Evolutionary conservation across 2,329 filamentous ascomycete species (phyloP).

Genomic region (Sporothrix phasma): DNA sequence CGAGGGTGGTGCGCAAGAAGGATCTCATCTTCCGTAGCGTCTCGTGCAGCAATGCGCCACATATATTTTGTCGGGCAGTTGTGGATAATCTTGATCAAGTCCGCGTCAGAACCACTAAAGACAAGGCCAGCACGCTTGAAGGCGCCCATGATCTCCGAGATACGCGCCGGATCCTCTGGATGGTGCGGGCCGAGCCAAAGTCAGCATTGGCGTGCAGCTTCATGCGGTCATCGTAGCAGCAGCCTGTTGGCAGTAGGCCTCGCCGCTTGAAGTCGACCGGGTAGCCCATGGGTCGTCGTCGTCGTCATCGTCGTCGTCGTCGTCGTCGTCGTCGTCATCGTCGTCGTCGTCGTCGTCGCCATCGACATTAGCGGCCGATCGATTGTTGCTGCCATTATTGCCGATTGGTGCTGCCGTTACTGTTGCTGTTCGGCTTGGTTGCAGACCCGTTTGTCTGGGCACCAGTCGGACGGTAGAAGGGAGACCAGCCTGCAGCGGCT

Average conservation of each 20-base stretch:
- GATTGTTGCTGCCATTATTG: background rate
- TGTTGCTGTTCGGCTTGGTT: background rate
- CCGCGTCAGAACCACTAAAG: conserved; percentile 47
- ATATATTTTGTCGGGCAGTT: conserved; percentile 51
- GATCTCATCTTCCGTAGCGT: conserved; percentile 72
- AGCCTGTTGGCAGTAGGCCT: conserved; percentile 57
- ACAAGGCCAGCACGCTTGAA: conserved; percentile 75
- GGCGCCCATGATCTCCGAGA: conserved; percentile 85
- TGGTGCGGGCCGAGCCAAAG: conserved; percentile 68
- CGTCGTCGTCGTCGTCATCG: background rate
- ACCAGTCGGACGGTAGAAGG: background rate
- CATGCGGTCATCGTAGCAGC: conserved; percentile 92
- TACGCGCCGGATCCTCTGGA: conserved; percentile 86
- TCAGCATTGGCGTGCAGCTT: conserved; percentile 85
- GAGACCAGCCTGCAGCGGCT: background rate
- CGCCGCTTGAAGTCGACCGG: conserved; percentile 30
- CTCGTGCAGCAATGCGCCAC: conserved; percentile 68
- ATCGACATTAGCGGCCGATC: too few species aligned
- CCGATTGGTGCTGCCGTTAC: background rate
- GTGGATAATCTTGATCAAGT: conserved; percentile 42
- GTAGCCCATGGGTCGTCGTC: conserved; percentile 27
- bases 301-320: conserved; percentile 28
- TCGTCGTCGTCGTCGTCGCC: background rate
- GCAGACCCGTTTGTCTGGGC: background rate
- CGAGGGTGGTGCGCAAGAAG: conserved; percentile 64